Base-by-base conservation (phyloP, 352 stramenopile genomes). In the Elongisporangium undulatum region DNA sequence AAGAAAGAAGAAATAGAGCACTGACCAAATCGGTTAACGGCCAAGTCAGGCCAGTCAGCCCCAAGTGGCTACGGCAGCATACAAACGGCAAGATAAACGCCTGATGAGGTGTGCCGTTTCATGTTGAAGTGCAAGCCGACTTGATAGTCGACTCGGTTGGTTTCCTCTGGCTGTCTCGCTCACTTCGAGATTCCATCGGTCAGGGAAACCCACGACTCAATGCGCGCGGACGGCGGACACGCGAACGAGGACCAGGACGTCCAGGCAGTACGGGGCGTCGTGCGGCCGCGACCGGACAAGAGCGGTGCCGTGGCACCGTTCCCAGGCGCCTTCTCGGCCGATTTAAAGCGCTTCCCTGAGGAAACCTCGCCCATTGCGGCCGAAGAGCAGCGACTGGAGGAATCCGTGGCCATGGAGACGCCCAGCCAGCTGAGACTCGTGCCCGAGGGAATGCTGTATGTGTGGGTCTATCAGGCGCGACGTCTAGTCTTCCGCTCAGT, bases 391-490 rank as follows among this genome's bases (percentile, higher is more conserved):
- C 34, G 34, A 45, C 34, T 45, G 12, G 34, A 45, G 34, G 34
- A 45, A 17, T 45, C 34, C 34, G 34, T 38, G 5, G 26, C 9
- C 5, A 38, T 45, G 34, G 34, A 45, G 34, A 4, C 34, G 0
- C 2, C 34, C 12, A 45, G 34, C 12, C 34, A 45, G 2, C 4
- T 45, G 10, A 45, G 10, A 17, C 26, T 62, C 13, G 38, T 75
- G 23, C 68, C 68, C 5, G 64, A 75, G 2, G 68, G 68, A 6
- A 59, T 59, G 45, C 59, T 89, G 48, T 72, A 81, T 48, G 61
- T 87, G 15, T 82, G 75, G 67, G 70, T 87, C 6, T 85, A 79
- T 52, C 67, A 84, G 55, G 77, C 77, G 21, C 65, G 71, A 3
- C 70, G 74, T 2, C 66, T 89, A n/a, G 54, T 60, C 13, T 63